These are phyloP conservation scores for Rhytidhysteron rufulum DNA, from an alignment of 2,329 filamentous ascomycete species.

Conservation along the genomic window DNA sequence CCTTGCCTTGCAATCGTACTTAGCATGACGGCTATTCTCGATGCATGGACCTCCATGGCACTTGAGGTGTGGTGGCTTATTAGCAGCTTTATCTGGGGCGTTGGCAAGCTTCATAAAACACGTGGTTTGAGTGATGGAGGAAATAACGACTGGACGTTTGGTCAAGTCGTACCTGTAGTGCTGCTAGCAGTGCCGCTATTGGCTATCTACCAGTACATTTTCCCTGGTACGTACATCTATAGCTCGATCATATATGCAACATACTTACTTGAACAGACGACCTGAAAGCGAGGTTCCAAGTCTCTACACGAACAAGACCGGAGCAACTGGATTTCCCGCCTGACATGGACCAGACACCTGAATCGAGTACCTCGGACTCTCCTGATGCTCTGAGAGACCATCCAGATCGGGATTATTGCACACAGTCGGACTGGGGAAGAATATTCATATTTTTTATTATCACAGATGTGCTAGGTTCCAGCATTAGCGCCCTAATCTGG, in stretches of 20 bases:
- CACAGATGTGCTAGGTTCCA: neutral
- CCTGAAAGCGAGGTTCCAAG: too few relatives aligned
- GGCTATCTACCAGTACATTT: neutral
- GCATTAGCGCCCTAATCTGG: neutral
- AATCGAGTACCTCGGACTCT: neutral
- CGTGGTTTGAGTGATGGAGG: neutral
- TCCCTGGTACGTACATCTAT: slow-evolving; percentile 1
- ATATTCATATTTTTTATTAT: neutral
- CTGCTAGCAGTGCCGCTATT: slow-evolving; percentile 3
- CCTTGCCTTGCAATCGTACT: neutral
- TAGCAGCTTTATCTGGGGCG: slow-evolving; percentile 5
- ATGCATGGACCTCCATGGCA: neutral
- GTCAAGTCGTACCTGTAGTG: slow-evolving; percentile 5
- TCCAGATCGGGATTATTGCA: neutral
- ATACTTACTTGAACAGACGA: neutral
- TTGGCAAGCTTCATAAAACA: neutral
- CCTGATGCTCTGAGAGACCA: neutral
- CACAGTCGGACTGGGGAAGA: neutral
- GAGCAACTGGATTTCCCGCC: neutral
- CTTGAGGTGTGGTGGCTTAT: slow-evolving; percentile 1
- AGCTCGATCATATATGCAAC: neutral
- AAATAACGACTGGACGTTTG: slow-evolving; percentile 4
- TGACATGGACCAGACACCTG: neutral
- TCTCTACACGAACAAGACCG: neutral
- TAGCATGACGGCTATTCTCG: neutral